A percentile compares a stretch with the other conserved stretches of the same genome.
Evolutionary conservation across 176 grass and related monocot species (phyloP).

Genomic region (Cymbopogon citratus): DNA sequence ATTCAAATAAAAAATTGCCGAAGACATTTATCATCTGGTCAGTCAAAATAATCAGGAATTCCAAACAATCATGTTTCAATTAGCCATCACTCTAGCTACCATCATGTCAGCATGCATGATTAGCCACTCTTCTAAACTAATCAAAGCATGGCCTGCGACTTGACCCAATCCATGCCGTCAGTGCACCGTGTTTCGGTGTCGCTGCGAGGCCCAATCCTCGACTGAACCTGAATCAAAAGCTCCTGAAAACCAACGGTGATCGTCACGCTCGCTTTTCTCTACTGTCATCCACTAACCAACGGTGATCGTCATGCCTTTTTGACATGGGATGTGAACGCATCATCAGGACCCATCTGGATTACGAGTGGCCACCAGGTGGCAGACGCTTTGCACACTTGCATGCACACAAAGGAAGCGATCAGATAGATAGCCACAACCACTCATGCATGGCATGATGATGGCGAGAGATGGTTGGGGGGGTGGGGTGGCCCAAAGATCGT

Average conservation of each 20-base stretch:
- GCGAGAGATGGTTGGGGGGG: not conserved
- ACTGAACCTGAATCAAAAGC: not conserved
- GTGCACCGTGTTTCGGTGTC: conserved; percentile 31
- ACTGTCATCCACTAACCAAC: not conserved
- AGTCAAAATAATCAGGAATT: conserved; percentile 11
- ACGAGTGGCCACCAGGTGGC: conserved; percentile 19
- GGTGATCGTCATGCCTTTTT: not conserved
- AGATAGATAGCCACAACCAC: conserved; percentile 4
- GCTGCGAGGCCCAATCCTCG: not conserved
- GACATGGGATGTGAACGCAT: conserved; percentile 38
- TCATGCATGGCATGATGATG: not conserved
- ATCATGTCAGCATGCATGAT: too few species aligned
- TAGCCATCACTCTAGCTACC: not conserved
- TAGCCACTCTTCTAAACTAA: not conserved
- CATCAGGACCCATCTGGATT: not conserved
- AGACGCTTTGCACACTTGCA: conserved; percentile 14
- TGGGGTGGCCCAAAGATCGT: conserved; percentile 31
- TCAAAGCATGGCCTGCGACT: not conserved
- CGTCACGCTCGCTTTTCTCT: not conserved
- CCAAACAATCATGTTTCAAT: not conserved
- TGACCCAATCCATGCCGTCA: not conserved
- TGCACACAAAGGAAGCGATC: conserved; percentile 34
- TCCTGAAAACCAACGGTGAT: not conserved
- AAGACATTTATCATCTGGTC: not conserved
- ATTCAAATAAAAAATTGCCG: not conserved